Base-by-base conservation (phyloP, 2,329 filamentous ascomycete species). In the Dendryphion nanum region DNA sequence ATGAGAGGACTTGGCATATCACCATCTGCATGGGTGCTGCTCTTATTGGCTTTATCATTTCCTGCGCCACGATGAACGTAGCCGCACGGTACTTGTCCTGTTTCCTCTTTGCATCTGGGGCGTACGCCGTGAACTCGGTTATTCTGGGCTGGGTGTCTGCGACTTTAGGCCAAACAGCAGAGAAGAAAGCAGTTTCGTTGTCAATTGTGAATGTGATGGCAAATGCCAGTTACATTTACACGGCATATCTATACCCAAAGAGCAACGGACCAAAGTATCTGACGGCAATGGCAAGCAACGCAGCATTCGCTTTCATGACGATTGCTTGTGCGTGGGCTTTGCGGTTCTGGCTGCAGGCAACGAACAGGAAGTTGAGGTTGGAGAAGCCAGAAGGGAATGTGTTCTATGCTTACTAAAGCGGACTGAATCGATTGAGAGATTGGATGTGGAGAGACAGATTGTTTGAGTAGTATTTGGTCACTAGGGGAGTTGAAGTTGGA, bases 111-210 rank as follows among this genome's bases (percentile, higher is more conserved):
- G 55, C 53, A 3, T 53, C 52, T 16, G 29, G 49, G 45, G 45
- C 45, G 0, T 56, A 56, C 30, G 45, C 45, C 3, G 52, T 59
- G 14, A 57, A 53, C 23, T 52, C 46, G 0, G 48, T 59, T 1
- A 61, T 69, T 6, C 58, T 72, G 1, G 63, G 64, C 13, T 72
- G 69, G 68, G 65, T 66, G 1, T 64, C 63, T 3, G 61, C 61
- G 1, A 69, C 67, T 1, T 53, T 68, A 6, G 66, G 64, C 3
- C 63, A 70, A 31, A 70, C 68, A 1, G 51, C 63, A 4, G 68
- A 70, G 42, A 73, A 72, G 50, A 68, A 69, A 35, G 68, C 68
- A n/a, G 66, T 67, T 2, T 54, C 61, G 6, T 51, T 70, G n/a
- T 66, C 66, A 1, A 65, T 71, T 30, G 67, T 69, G 13, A 72